Conservation (phyloP, 345 rosid species). For the Eucalyptus sideroxylon region DNA sequence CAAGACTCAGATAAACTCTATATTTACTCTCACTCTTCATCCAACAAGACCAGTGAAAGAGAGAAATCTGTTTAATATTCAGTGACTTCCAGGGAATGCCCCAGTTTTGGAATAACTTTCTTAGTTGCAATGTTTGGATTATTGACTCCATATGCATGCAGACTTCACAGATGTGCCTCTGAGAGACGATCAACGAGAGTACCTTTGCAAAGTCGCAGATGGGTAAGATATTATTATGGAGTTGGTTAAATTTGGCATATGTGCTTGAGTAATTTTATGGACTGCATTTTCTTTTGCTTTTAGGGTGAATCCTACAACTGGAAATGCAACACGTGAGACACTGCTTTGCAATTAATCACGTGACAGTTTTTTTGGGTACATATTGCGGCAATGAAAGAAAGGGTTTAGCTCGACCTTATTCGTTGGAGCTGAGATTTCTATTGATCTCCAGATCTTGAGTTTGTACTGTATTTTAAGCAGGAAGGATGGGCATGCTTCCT, state of each 20-base stretch:
- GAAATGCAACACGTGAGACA: constrained; percentile 78
- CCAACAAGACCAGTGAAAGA: neutral
- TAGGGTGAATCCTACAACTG: constrained; percentile 70
- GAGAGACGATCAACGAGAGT: constrained; percentile 81
- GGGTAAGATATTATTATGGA: constrained; percentile 29
- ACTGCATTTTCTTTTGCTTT: neutral
- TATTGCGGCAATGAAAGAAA: neutral
- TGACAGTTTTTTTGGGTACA: neutral
- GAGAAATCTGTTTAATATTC: neutral
- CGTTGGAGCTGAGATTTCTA: neutral
- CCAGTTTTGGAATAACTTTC: neutral
- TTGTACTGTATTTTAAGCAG: neutral
- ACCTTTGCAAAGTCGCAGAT: constrained; percentile 81
- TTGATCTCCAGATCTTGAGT: neutral
- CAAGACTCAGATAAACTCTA: neutral
- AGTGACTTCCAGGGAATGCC: neutral
- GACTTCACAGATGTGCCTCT: constrained; percentile 94
- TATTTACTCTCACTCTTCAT: neutral
- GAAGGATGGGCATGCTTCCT: neutral
- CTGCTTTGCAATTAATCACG: constrained; percentile 52
- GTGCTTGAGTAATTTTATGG: neutral
- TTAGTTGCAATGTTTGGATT: neutral
- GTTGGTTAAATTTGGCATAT: neutral
- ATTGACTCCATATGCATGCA: constrained; percentile 4
- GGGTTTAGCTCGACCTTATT: neutral